Evolutionary conservation across 768 basidiomycete genomes (phyloP).

Genomic region (Sarcodon aspratus): DNA sequence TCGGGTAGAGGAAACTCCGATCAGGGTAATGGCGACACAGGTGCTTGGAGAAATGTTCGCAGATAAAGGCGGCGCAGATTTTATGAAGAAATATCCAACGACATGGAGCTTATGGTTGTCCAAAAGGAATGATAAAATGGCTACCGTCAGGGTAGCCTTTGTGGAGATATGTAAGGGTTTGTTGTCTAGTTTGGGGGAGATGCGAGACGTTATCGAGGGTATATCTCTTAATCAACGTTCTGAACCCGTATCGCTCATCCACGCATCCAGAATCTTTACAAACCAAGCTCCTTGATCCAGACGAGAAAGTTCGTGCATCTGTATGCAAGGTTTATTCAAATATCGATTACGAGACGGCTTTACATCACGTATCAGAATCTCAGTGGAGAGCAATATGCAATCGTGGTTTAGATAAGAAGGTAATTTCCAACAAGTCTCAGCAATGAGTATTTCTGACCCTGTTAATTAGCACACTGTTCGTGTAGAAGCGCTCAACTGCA

Average conservation of each 20-base stretch:
- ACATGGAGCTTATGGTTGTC: slow-evolving; percentile 83
- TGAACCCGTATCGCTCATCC: slow-evolving; percentile 1
- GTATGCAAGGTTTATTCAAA: slow-evolving; percentile 73
- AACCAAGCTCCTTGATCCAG: slow-evolving; percentile 71
- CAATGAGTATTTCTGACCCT: neutral
- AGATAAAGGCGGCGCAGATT: slow-evolving; percentile 60
- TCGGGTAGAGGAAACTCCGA: slow-evolving; percentile 55
- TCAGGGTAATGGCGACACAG: slow-evolving; percentile 75
- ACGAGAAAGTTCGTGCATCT: slow-evolving; percentile 83
- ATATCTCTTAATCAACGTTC: slow-evolving; percentile 11
- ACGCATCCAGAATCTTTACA: slow-evolving; percentile 37
- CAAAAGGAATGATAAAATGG: slow-evolving; percentile 65
- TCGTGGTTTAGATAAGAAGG: slow-evolving; percentile 82
- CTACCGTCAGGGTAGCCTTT: slow-evolving; percentile 64
- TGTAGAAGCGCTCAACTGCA: slow-evolving; percentile 60
- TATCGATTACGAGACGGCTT: slow-evolving; percentile 82
- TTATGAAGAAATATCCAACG: slow-evolving; percentile 67
- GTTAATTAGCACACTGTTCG: slow-evolving; percentile 44
- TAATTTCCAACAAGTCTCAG: slow-evolving; percentile 16
- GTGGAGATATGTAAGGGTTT: slow-evolving; percentile 60
- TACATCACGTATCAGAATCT: slow-evolving; percentile 64
- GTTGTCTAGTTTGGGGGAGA: slow-evolving; percentile 53
- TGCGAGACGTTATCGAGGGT: slow-evolving; percentile 67
- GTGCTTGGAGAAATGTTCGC: slow-evolving; percentile 87
- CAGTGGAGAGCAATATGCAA: slow-evolving; percentile 57